Evolutionary conservation across 2,329 filamentous ascomycete genomes (phyloP), one percentile per base, ranked within the genome.

Genomic region (Exserohilum turcica): DNA sequence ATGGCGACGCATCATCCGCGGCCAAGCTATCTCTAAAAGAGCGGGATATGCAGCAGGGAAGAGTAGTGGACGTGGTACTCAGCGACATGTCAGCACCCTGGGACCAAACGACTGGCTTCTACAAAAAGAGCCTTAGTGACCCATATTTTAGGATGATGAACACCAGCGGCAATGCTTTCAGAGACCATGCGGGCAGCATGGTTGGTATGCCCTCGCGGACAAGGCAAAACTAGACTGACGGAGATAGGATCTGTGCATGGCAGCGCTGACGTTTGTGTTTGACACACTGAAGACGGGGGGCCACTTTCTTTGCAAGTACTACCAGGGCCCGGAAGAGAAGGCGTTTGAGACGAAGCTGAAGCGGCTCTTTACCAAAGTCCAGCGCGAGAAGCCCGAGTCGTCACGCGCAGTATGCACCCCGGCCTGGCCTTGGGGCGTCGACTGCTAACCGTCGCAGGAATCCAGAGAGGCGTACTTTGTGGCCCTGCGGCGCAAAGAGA

Each of bases 21-120:
- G 56, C 65, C 5, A 62, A 67, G 49, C 49, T 73, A 50, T 67
- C 70, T 6, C 48, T 64, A 29, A 66, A 65, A 43, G 68, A 72
- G 37, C 66, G 72, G 10, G 75, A 78, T 44, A 63, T 74, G 29
- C 74, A 73, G 52, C 59, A 71, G 39, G 82, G 82, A 58, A 82
- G 83, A 68, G 84, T 84, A 69, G 92, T 97, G 61, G 91, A 97
- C 78, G 85, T 99, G 71, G 91, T 99, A 73, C 80, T 99, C 73
- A 96, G 91, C 86, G 94, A 99, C 84, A 99, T 99, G 94, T 99
- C 87, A 85, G 93, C 83, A 83, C 92, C 94, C 88, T 97, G 92
- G 92, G 82, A 86, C 68, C 89, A 90, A 80, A 89, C 84, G 47
- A 82, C 82, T 70, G 88, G 88, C 70, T 92, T 90, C 80, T 88